Evolutionary conservation across 2,329 filamentous ascomycete species (phyloP).

Genomic region (Fusarium verticillioides): DNA sequence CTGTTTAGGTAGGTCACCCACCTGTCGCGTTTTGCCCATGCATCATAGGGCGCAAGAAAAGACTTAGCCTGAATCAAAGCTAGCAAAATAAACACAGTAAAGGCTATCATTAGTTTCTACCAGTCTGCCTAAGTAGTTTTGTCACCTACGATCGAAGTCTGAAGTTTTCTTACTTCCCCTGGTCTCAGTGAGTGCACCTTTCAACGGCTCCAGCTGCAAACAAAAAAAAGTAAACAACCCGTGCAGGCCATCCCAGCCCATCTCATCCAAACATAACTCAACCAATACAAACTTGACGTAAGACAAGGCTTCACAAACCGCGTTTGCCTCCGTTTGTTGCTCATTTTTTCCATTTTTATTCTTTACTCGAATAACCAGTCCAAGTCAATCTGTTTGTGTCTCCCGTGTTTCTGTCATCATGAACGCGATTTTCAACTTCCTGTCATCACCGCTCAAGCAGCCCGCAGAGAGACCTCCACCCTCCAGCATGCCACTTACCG

Average conservation of each 20-base stretch:
- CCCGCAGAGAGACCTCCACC: constrained; percentile 2
- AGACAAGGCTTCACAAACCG: constrained; percentile 1
- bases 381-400: neutral
- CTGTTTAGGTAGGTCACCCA: neutral
- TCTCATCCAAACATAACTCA: neutral
- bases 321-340: neutral
- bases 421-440: constrained; percentile 23
- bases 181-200: neutral
- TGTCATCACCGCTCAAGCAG: constrained; percentile 43
- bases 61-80: rapidly evolving
- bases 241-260: neutral
- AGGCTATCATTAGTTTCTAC: no score
- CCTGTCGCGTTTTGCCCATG: constrained; percentile 2
- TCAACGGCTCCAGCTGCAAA: neutral
- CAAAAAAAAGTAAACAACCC: constrained; percentile 20
- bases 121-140: rapidly evolving
- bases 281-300: neutral
- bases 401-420: neutral
- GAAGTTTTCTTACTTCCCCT: neutral
- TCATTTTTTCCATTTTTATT: neutral
- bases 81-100: neutral
- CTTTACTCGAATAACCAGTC: neutral
- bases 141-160: neutral
- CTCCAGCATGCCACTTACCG: constrained; percentile 26
- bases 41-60: neutral